phyloP scores from a whole-genome alignment of 192 early-diverging fungal genomes.

The Pilaira anomala region DNA sequence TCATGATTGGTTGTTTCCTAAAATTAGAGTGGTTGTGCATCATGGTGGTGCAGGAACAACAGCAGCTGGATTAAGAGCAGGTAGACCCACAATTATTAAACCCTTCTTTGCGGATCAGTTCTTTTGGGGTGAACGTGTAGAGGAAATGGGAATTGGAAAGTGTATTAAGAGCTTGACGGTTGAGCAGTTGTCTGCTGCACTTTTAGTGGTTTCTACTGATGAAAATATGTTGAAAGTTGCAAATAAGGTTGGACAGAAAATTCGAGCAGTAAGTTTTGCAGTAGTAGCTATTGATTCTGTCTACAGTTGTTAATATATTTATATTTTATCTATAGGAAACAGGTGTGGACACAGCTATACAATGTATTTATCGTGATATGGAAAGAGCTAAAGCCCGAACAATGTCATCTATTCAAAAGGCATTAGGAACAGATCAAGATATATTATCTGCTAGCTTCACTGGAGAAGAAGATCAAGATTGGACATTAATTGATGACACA shows the following conservation, averaged over 20 bases:
- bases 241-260: slow-evolving; percentile 46
- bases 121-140: slow-evolving; percentile 70
- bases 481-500: slow-evolving; percentile 27
- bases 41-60: slow-evolving; percentile 78
- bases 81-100: slow-evolving; percentile 65
- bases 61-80: slow-evolving; percentile 68
- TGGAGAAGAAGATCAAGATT: slow-evolving; percentile 26
- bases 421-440: neutral
- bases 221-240: slow-evolving; percentile 51
- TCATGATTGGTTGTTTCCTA: slow-evolving; percentile 75
- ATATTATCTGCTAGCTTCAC: neutral
- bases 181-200: slow-evolving; percentile 46
- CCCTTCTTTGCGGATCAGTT: slow-evolving; percentile 70
- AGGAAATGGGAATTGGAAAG: slow-evolving; percentile 61
- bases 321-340: slow-evolving; percentile 39
- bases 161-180: slow-evolving; percentile 55
- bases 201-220: slow-evolving; percentile 54
- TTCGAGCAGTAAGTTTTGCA: slow-evolving; percentile 38
- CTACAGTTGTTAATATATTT: neutral
- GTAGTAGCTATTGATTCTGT: neutral
- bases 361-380: slow-evolving; percentile 63
- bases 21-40: slow-evolving; percentile 64
- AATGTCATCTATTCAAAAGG: slow-evolving; percentile 22
- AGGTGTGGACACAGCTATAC: slow-evolving; percentile 56
- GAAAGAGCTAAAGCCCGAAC: slow-evolving; percentile 45